phyloP scores from a whole-genome alignment of 208 protist genomes.

The Leishmania arabica region DNA sequence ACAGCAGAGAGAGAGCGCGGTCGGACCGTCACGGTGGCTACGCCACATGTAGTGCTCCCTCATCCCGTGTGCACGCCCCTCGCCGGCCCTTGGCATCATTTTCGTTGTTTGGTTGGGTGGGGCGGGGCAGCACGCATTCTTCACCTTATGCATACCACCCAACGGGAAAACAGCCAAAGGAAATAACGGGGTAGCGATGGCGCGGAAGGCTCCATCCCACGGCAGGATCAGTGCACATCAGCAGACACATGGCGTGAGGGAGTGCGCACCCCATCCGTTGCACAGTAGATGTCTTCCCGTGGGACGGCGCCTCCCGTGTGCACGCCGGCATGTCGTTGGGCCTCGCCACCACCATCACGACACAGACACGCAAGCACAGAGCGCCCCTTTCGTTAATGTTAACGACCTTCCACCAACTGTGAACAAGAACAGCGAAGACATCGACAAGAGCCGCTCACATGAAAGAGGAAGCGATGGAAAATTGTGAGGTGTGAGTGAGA shows the following conservation, averaged over 20 bases:
- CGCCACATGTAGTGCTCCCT: background rate
- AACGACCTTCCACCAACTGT: background rate
- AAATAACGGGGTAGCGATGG: background rate
- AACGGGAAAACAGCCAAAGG: too few relatives aligned
- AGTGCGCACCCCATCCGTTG: background rate
- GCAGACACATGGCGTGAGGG: background rate
- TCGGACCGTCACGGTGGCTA: background rate
- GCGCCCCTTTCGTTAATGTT: background rate
- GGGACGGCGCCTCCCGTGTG: background rate
- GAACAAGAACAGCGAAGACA: background rate
- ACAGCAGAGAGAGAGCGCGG: background rate
- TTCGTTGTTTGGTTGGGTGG: background rate
- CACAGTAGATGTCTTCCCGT: background rate
- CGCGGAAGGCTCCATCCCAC: background rate
- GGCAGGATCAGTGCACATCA: background rate
- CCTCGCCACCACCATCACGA: background rate
- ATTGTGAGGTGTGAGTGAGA: background rate
- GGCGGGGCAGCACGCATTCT: background rate
- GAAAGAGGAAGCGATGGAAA: background rate
- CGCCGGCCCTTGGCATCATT: background rate
- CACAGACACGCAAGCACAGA: background rate
- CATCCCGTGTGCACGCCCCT: background rate
- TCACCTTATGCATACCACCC: too few relatives aligned
- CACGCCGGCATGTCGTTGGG: background rate
- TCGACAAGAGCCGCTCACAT: background rate